phyloP scores from a whole-genome alignment of 768 basidiomycete species.

The Rhodosporidiobolus odoratus region DNA sequence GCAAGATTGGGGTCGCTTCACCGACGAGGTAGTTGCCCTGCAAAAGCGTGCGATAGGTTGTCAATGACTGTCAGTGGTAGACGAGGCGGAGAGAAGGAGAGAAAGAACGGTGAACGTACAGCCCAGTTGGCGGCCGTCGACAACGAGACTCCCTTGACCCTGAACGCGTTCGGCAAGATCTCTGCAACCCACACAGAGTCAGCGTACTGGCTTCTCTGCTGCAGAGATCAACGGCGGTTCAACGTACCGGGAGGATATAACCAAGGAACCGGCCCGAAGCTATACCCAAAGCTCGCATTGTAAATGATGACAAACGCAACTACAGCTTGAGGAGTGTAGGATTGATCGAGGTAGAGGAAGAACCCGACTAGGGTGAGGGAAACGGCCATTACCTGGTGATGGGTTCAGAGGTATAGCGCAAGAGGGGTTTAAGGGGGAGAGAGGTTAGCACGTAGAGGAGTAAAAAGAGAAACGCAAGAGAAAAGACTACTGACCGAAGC shows the following conservation, averaged over 20 bases:
- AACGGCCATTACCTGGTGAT: slow-evolving; percentile 60
- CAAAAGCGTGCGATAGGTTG: slow-evolving; percentile 7
- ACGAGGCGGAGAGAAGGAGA: not conserved
- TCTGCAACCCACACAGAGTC: slow-evolving; percentile 23
- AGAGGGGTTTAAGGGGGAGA: not conserved
- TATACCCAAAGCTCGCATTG: slow-evolving; percentile 81
- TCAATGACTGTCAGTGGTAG: slow-evolving; percentile 5
- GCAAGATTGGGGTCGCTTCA: slow-evolving; percentile 43
- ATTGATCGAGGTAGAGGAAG: slow-evolving; percentile 87
- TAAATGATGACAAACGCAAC: slow-evolving; percentile 83
- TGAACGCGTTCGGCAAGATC: slow-evolving; percentile 83
- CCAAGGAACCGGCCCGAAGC: slow-evolving; percentile 29
- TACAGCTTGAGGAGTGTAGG: slow-evolving; percentile 77
- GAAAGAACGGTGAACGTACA: slow-evolving; percentile 36
- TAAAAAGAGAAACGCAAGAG: slow-evolving; percentile 52
- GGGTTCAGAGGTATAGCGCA: no score
- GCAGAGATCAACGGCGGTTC: not conserved
- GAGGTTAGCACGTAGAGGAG: not conserved
- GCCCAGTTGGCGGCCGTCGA: slow-evolving; percentile 68
- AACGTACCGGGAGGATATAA: slow-evolving; percentile 57
- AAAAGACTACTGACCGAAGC: slow-evolving; percentile 52
- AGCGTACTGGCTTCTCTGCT: no score
- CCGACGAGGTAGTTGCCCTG: slow-evolving; percentile 30
- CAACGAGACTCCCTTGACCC: slow-evolving; percentile 91
- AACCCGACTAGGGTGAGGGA: slow-evolving; percentile 75